Evolutionary conservation across 1,284 basidiomycete species (phyloP), one percentile per base, ranked within the genome.

Genomic region (Irpex sp.): DNA sequence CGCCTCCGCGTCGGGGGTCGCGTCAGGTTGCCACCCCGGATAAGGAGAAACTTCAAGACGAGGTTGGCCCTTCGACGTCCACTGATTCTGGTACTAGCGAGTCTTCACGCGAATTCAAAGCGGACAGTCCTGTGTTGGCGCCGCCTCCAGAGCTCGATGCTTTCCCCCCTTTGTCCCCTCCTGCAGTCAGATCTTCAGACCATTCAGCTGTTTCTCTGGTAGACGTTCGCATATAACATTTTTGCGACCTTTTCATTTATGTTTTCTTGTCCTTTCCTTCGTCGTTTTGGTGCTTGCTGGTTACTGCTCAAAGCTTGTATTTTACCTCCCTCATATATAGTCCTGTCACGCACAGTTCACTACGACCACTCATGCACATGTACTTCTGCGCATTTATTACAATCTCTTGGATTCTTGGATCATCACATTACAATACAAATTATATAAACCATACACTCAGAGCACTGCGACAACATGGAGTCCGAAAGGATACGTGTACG

Each of bases 1-100:
- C 85, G 4, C 84, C 86, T 9, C 86, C 85, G 9, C 79, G 86
- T 23, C 78, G 84, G 16, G 78, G 80, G 35, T 85, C 85, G 53
- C 69, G 71, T 35, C 73, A 74, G 60, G 68, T 74, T 42, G 66
- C 73, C 5, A 64, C 71, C 48, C 71, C 71, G 42, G 73, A 73
- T 45, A 65, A 67, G 19, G 69, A 70, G 52, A 65, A 62, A 45
- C 63, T 62, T 39, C 63, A 65, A 39, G 52, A 60, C 35, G 63
- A 66, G 42, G 47, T 60, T 16, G 57, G 61, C 49, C 37, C 48
- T 21, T 23, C 55, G 7, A 7, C 37, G 7, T 48, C 61, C 23
- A 19, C 19, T 12, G 37, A 47, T 18, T 28, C 42, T 16, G 48
- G 48, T 18, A 18, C 12, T 5, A 45, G 35, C 28, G 33, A 58